Percentiles rank a stretch among this genome's conserved stretches.
Conservation (phyloP, 371 early-diverging fungal species). For the Lichtheimia hyalospora region DNA sequence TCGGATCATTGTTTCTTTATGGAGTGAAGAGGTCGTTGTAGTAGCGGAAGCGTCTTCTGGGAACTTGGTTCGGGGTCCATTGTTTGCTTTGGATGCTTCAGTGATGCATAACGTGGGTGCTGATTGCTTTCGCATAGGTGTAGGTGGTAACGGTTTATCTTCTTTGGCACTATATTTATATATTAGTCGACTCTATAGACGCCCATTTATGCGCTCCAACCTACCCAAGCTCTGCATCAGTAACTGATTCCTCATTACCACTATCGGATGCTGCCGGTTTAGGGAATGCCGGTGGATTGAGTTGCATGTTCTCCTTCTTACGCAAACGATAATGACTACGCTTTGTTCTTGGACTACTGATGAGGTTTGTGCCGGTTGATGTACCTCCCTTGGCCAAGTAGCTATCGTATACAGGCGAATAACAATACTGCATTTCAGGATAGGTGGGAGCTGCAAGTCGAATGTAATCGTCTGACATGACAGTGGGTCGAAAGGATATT, state of each 20-base stretch:
- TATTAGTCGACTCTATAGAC: neutral
- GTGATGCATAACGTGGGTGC: constrained; percentile 28
- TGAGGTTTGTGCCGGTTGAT: constrained; percentile 8
- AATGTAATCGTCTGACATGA: constrained; percentile 76
- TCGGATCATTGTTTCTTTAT: constrained; percentile 17
- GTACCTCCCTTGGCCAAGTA: constrained; percentile 16
- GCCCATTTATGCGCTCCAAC: neutral
- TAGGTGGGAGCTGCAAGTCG: constrained; percentile 70
- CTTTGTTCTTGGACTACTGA: constrained; percentile 26
- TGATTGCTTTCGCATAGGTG: constrained; percentile 20
- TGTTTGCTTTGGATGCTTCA: constrained; percentile 22
- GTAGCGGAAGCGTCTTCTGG: neutral
- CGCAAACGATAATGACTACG: constrained; percentile 20
- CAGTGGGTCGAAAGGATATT: constrained; percentile 65
- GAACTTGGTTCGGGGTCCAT: constrained; percentile 3
- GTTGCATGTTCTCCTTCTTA: constrained; percentile 21
- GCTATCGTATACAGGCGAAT: constrained; percentile 58
- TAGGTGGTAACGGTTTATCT: constrained; percentile 16
- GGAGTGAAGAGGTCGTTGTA: constrained; percentile 8
- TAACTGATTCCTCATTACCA: constrained; percentile 8
- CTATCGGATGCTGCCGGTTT: constrained; percentile 8
- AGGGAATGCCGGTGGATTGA: constrained; percentile 30
- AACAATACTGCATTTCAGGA: constrained; percentile 71
- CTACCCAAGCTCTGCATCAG: constrained; percentile 9
- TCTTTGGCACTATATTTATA: neutral